These are phyloP conservation scores for Chytriomyces confervae DNA, from an alignment of 192 early-diverging fungal genomes.

Conservation along the genomic window DNA sequence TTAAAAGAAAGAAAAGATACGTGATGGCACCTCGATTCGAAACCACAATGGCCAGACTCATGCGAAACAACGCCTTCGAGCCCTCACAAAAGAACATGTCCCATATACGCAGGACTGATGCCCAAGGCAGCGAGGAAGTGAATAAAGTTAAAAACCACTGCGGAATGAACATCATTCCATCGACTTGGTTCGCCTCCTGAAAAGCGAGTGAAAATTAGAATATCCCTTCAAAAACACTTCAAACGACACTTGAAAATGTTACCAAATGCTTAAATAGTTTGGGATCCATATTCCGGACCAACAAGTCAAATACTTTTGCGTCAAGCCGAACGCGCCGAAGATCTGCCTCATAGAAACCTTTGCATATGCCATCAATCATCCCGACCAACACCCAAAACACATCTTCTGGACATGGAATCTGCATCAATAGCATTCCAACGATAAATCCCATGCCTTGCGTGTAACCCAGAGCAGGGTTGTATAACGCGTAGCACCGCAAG, in stretches of 20 bases:
- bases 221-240: not conserved
- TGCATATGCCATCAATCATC: conserved; percentile 74
- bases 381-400: conserved; percentile 88
- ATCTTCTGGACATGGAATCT: conserved; percentile 77
- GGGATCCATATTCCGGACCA: conserved; percentile 72
- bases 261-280: conserved; percentile 74
- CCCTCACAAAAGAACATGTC: conserved; percentile 89
- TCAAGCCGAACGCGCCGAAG: conserved; percentile 80
- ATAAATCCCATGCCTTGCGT: conserved; percentile 97
- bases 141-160: conserved; percentile 95
- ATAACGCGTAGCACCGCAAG: conserved; percentile 84
- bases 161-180: conserved; percentile 88
- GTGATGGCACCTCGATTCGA: conserved; percentile 49
- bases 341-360: conserved; percentile 78
- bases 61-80: conserved; percentile 80
- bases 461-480: conserved; percentile 86
- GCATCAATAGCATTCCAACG: conserved; percentile 90
- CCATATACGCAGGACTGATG: conserved; percentile 86
- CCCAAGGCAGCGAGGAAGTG: conserved; percentile 87
- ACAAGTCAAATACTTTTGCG: conserved; percentile 79
- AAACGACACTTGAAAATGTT: conserved; percentile 13
- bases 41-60: conserved; percentile 76
- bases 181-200: conserved; percentile 73
- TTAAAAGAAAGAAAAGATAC: not conserved
- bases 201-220: not conserved